A percentile compares a stretch with the other conserved stretches of the same genome.
These are phyloP conservation scores for Candida mattraensis DNA, from an alignment of 805 yeast genomes.

Conservation along the genomic window DNA sequence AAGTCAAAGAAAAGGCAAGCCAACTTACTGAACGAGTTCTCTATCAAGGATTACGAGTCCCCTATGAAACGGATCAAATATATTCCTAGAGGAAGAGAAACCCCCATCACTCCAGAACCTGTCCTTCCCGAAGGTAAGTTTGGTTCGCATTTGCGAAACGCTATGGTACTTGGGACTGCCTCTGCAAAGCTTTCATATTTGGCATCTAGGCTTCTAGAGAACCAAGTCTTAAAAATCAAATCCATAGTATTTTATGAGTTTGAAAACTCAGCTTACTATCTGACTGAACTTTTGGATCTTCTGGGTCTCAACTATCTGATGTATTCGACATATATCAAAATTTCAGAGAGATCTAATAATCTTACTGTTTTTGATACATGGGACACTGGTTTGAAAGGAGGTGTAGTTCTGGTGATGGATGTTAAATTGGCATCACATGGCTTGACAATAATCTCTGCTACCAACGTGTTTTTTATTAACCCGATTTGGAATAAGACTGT, in stretches of 20 bases:
- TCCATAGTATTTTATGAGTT: constrained; percentile 68
- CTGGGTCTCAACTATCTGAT: constrained; percentile 60
- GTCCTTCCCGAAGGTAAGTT: constrained; percentile 20
- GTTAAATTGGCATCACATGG: constrained; percentile 69
- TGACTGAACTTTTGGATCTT: constrained; percentile 63
- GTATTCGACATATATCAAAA: constrained; percentile 60
- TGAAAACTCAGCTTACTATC: constrained; percentile 68
- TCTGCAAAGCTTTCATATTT: constrained; percentile 66
- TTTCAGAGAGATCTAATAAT: constrained; percentile 50
- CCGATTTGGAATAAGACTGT: constrained; percentile 70
- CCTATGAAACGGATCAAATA: constrained; percentile 22
- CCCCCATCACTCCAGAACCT: constrained; percentile 29
- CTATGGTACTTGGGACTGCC: constrained; percentile 56
- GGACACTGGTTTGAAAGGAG: constrained; percentile 43
- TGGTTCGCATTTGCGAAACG: constrained; percentile 29
- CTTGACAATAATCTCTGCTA: constrained; percentile 63
- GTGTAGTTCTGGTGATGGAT: constrained; percentile 64
- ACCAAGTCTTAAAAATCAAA: constrained; percentile 47
- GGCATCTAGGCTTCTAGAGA: constrained; percentile 51
- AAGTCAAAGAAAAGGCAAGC: constrained; percentile 2
- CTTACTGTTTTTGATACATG: constrained; percentile 49
- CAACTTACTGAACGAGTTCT: constrained; percentile 1
- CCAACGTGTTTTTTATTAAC: constrained; percentile 66
- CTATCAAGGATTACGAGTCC: constrained; percentile 9
- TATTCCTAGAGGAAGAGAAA: constrained; percentile 16